phyloP scores from a whole-genome alignment of 164 flowering plant genomes.

The Kingdonia uniflora region DNA sequence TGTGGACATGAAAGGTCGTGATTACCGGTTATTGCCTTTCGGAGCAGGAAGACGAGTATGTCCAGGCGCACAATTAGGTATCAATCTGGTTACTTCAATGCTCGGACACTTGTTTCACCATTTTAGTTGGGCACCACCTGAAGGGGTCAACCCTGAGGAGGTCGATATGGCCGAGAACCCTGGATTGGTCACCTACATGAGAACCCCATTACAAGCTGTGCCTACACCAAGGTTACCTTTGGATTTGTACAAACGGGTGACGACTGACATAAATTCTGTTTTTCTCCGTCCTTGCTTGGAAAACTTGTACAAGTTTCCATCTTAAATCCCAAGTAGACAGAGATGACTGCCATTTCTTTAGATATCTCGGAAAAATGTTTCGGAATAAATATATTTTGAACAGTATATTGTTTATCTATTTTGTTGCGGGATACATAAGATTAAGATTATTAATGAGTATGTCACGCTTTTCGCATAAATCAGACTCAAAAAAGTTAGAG shows the following conservation, averaged over 20 bases:
- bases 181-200: constrained; percentile 23
- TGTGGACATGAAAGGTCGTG: constrained; percentile 24
- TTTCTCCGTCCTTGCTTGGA: too few relatives aligned
- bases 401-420: too few relatives aligned
- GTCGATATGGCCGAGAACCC: constrained; percentile 26
- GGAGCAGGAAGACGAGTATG: constrained; percentile 26
- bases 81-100: constrained; percentile 27
- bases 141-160: constrained; percentile 14
- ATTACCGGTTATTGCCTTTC: constrained; percentile 21
- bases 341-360: too few relatives aligned
- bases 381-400: too few relatives aligned
- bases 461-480: too few relatives aligned
- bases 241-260: constrained; percentile 22
- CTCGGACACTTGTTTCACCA: constrained; percentile 26
- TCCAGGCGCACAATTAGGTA: constrained; percentile 23
- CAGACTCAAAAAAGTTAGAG: too few relatives aligned
- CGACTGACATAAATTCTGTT: constrained; percentile 11
- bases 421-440: too few relatives aligned
- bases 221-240: constrained; percentile 22
- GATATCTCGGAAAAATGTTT: too few relatives aligned
- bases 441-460: too few relatives aligned
- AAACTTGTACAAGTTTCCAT: too few relatives aligned
- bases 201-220: constrained; percentile 19
- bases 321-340: too few relatives aligned
- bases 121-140: constrained; percentile 20